Conservation (phyloP, 1,284 basidiomycete genomes). For the Ganoderma resinaceum region DNA sequence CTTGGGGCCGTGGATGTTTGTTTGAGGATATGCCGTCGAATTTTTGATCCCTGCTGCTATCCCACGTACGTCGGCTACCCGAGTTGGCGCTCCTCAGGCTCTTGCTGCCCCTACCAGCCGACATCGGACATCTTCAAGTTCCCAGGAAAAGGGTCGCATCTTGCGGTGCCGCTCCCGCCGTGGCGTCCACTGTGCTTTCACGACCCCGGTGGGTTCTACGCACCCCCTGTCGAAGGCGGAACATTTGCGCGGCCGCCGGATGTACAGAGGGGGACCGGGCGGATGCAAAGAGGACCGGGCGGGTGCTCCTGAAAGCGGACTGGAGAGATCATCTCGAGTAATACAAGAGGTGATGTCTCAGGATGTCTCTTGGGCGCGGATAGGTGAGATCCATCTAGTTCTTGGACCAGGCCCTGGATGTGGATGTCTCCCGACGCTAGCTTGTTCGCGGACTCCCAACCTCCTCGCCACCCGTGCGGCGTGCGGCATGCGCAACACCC, state of each 20-base stretch:
- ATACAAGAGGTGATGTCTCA: background rate
- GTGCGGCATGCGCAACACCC: background rate
- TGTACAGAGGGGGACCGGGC: background rate
- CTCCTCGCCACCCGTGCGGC: background rate
- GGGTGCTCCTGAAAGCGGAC: background rate
- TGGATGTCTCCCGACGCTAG: slow-evolving; percentile 6
- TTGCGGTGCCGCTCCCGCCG: background rate
- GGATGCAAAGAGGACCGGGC: background rate
- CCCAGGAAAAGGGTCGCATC: background rate
- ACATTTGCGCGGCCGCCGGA: background rate
- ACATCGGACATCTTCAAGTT: background rate
- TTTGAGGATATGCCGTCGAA: background rate
- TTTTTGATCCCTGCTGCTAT: background rate
- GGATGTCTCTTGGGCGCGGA: background rate
- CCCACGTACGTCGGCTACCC: background rate
- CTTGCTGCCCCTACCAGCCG: background rate
- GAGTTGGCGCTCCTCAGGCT: background rate
- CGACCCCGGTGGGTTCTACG: background rate
- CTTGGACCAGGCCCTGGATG: slow-evolving; percentile 9
- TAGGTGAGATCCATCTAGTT: slow-evolving; percentile 3
- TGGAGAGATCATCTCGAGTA: background rate
- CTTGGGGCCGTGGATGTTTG: background rate
- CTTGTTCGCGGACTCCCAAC: slow-evolving; percentile 11
- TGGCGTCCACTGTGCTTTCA: background rate
- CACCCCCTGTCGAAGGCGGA: background rate